A percentile compares a stretch with the other conserved stretches of the same genome.
Evolutionary conservation across 176 grass and related monocot species (phyloP).

Genomic region (Musa beccarii): DNA sequence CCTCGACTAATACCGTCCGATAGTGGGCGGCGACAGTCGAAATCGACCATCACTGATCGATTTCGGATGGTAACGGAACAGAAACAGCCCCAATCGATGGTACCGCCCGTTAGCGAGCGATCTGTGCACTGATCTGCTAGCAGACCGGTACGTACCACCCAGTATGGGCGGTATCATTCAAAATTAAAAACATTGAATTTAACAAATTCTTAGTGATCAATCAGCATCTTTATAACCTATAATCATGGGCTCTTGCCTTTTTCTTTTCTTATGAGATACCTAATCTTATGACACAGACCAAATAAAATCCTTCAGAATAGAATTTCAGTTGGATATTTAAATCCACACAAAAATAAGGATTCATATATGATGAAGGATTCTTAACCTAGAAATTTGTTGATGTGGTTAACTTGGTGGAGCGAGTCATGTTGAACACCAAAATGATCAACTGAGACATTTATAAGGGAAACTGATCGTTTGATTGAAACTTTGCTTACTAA

Average conservation of each 20-base stretch:
- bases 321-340: background rate
- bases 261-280: background rate
- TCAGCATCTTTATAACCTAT: background rate
- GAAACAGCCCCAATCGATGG: too few species aligned
- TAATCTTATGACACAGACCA: background rate
- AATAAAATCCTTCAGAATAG: background rate
- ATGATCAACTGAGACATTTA: background rate
- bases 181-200: too few species aligned
- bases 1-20: too few species aligned
- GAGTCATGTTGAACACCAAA: background rate
- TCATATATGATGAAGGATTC: background rate
- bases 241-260: background rate
- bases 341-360: background rate
- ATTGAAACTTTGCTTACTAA: background rate
- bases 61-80: too few species aligned
- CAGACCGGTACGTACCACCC: too few species aligned
- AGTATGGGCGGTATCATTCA: too few species aligned
- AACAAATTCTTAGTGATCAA: background rate
- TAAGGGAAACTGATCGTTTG: background rate
- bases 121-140: too few species aligned
- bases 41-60: too few species aligned
- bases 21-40: too few species aligned
- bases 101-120: too few species aligned
- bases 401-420: background rate
- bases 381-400: background rate